Percentiles rank a stretch among this genome's conserved stretches.
phyloP scores from a whole-genome alignment of 75 land plant species.

The Ceratopteris richardii region DNA sequence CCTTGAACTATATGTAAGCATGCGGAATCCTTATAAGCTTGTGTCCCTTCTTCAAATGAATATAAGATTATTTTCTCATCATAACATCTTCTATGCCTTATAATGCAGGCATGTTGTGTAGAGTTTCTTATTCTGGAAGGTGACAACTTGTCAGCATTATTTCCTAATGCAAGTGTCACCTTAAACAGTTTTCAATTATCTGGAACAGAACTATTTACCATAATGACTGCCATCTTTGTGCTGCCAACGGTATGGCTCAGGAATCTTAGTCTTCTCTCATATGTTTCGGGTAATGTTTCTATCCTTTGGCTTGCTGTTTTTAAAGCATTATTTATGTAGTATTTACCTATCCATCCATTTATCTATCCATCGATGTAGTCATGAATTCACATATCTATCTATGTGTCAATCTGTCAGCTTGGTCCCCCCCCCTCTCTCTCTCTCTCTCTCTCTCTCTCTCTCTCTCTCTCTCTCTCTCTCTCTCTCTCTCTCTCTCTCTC shows the following conservation, averaged over 20 bases:
- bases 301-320: not conserved
- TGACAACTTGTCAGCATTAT: conserved; percentile 59
- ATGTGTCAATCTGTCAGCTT: too few species aligned
- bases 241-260: conserved; percentile 76
- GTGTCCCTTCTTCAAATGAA: too few species aligned
- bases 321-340: too few species aligned
- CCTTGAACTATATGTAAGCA: conserved; percentile 76
- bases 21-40: not conserved
- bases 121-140: conserved; percentile 72
- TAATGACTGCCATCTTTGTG: conserved; percentile 49
- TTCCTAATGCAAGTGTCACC: conserved; percentile 54
- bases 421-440: too few species aligned
- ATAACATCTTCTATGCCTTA: too few species aligned
- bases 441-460: too few species aligned
- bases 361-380: too few species aligned
- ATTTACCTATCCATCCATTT: too few species aligned
- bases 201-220: conserved; percentile 43
- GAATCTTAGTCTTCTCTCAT: conserved; percentile 56
- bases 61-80: too few species aligned
- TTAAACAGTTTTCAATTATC: conserved; percentile 36
- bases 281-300: conserved; percentile 59
- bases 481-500: too few species aligned
- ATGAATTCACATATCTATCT: too few species aligned
- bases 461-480: too few species aligned
- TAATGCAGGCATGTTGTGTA: conserved; percentile 63